Base-by-base conservation (phyloP, 2,329 filamentous ascomycete genomes). In the Microascus cirrosus region DNA sequence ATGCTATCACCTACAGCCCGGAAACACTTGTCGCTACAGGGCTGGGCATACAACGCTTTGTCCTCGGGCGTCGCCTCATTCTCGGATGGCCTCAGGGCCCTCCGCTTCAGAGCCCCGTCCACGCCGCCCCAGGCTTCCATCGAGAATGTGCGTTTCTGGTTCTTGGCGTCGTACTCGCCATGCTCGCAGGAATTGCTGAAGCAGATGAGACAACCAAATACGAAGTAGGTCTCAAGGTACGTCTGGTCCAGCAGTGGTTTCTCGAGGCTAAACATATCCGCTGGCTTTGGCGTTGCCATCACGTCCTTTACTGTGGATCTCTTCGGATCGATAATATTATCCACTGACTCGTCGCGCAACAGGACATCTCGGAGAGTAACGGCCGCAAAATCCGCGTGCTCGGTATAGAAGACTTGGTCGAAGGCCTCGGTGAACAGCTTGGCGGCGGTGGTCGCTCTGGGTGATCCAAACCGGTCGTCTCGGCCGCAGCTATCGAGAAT, bases 131-230 rank as follows among this genome's bases (percentile, higher is more conserved):
- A 52, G 18, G 57, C 59, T 42, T 77, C 75, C n/a, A 82, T 70
- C 2, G 78, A 80, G 63, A 83, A 79, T 2, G 76, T 78, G 36
- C 77, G 74, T 63, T 81, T 79, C 60, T 80, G 65, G 53, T 75
- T 75, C 53, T 69, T 79, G 55, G 78, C 76, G 58, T 81, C 77
- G 56, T 82, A 83, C 57, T 83, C 80, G 53, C 81, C 81, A 61
- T 84, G 81, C 63, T 84, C 81, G 60, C 81, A 84, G 13, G 80
- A 82, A 65, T 83, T 77, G 55, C 79, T 79, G 63, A 76, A 80
- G 67, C 81, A 84, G 56, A 83, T 77, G n/a, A 82, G 68, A 62
- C 81, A 84, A 13, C 78, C 78, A 18, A 84, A 71, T 11, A 80
- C 73, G 35, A 75, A 75, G 63, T 83, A 82, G 1, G 78, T 83